These are phyloP conservation scores for Boletellus ananas DNA, from an alignment of 768 basidiomycete species.

Conservation along the genomic window DNA sequence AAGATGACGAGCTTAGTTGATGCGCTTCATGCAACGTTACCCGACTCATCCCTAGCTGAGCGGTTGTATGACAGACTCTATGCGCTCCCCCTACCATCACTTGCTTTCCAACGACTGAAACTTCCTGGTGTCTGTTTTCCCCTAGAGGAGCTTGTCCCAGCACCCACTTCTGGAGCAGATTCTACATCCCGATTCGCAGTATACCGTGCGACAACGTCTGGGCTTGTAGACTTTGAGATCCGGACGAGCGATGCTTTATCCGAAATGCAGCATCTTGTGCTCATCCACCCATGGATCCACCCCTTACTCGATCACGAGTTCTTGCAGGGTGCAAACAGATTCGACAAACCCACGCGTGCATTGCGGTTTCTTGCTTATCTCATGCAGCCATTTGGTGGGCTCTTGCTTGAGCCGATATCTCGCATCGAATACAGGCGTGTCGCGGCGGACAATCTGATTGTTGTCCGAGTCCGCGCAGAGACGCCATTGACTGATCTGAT, in stretches of 20 bases:
- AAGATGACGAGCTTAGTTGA: neutral
- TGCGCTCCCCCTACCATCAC: neutral
- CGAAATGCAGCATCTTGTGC: neutral
- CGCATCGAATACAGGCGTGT: neutral
- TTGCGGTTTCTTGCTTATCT: neutral
- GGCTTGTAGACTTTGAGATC: neutral
- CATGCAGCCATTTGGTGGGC: neutral
- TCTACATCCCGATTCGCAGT: neutral
- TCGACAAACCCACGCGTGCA: neutral
- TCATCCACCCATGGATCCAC: conserved; percentile 6
- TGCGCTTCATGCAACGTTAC: neutral
- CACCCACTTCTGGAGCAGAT: neutral
- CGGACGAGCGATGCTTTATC: neutral
- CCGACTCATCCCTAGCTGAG: neutral
- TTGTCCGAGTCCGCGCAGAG: neutral
- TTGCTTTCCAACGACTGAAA: neutral
- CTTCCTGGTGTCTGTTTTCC: conserved; percentile 2
- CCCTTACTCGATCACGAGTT: neutral
- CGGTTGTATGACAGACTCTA: neutral
- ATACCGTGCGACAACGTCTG: neutral
- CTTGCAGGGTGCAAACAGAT: neutral
- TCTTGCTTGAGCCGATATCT: neutral
- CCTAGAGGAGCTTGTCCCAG: neutral
- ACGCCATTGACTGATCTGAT: neutral
- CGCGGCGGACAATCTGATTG: neutral